Evolutionary conservation across 441 rosid species (phyloP), one percentile per base, ranked within the genome.

Genomic region (Pelargonium hybrid): DNA sequence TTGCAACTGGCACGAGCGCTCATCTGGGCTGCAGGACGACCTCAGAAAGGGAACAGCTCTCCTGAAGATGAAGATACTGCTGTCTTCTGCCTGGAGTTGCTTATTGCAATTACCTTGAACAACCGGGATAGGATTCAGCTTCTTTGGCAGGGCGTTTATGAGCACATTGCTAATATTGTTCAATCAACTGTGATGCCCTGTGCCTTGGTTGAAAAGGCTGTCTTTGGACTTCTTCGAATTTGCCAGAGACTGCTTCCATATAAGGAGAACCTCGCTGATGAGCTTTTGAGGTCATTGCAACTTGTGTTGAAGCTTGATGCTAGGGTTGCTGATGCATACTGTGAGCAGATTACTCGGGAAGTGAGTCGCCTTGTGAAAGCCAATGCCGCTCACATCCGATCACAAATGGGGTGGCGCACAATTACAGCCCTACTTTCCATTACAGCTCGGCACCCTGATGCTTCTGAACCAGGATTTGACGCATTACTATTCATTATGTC

Each of bases 191-290:
- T 87, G 67, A 90, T 87, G 89, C 98, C 98, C 63, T 85, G 95
- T 78, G 85, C 89, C 45, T 71, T 91, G 73, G 96, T 93, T 68
- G 93, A 93, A 73, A 93, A 90, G 84, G 96, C 98, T 75, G 90
- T 93, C 34, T 91, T 93, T 83, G 98, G 98, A 54, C 90, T 93
- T 59, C 91, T 93, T 71, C 79, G 91, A 69, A 90, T 93, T 71
- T 93, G 96, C 80, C 97, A 91, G 77, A 85, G 98, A 73, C 82
- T 93, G 69, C 97, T 93, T 74, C 98, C 98, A 9, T 93, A 93
- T 69, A 93, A 93, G 75, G 98, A 88, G 75, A 93, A 87, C 80
- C 80, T 93, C 66, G 87, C 96, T 68, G 98, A 93, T 83, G 97
- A 93, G 71, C 95, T 93, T 69, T 82, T 93, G 78, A 91, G 86